Evolutionary conservation across 2,329 filamentous ascomycete genomes (phyloP), one percentile per base, ranked within the genome.

Genomic region (Thelonectria olida): DNA sequence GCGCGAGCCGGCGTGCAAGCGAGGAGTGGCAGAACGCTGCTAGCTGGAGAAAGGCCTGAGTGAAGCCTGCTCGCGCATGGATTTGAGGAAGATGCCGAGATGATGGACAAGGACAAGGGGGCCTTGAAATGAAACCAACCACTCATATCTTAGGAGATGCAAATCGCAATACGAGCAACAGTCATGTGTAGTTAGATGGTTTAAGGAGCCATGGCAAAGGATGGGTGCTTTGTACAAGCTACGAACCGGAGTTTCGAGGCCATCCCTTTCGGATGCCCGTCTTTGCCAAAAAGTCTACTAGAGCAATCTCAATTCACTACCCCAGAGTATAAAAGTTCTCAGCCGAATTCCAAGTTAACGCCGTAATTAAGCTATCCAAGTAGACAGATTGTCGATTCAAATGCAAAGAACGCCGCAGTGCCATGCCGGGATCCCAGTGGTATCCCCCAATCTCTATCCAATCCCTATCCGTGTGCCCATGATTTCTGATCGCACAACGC

Each of bases 111-210:
- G n/a, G 22, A n/a, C n/a, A 28, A 48, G 49, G 10, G 42, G 20
- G 12, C 12, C 23, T 25, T 23, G 22, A 27, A 45, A 28, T 44
- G 34, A 56, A 60, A 42, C 42, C 27, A 51, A 45, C 45, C 44
- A 41, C 22, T 55, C 51, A 55, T 60, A 50, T 44, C 23, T 28
- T 55, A 60, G 52, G 54, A 25, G 45, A 45, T 31, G 27, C 31
- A 34, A 41, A 39, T 55, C 45, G 51, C 58, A 60, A 39, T 47
- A 54, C 44, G 47, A 54, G 57, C 25, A 56, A 54, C 57, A 51
- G 36, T 27, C 51, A 55, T 60, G 58, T 60, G 58, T 45, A 60
- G 54, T 60, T 60, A 60, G 58, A 60, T 36, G 49, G 58, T 51
- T 10, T 39, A 51, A 45, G 17, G 42, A 34, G 45, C 42, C 51